These are phyloP conservation scores for Sclerotinia sclerotiorum DNA, from an alignment of 2,329 filamentous ascomycete species.

Conservation along the genomic window DNA sequence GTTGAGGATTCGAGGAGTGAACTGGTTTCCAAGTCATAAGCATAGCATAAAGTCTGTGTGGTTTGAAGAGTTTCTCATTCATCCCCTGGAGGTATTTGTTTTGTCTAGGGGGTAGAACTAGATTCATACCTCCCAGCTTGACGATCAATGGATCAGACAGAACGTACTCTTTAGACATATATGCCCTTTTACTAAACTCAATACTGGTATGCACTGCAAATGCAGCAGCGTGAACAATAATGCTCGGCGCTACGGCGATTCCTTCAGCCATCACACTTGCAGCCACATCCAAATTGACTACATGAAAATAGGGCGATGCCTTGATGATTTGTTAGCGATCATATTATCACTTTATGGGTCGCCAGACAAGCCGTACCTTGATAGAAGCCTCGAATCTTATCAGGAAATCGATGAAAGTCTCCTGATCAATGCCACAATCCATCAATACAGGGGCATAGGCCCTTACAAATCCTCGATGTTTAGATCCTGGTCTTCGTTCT, in stretches of 20 bases:
- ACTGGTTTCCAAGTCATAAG: conserved; percentile 55
- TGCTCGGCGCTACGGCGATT: conserved; percentile 41
- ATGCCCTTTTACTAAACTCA: conserved; percentile 18
- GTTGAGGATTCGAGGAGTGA: conserved; percentile 11
- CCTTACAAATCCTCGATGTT: conserved; percentile 51
- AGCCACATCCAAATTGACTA: conserved; percentile 44
- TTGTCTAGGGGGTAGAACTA: conserved; percentile 30
- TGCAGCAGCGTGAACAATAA: conserved; percentile 38
- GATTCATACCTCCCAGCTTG: conserved; percentile 25
- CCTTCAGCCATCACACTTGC: conserved; percentile 34
- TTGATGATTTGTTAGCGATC: conserved; percentile 39
- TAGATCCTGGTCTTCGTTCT: conserved; percentile 51
- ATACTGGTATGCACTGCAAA: conserved; percentile 20
- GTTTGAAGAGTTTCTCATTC: conserved; percentile 57
- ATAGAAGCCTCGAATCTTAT: conserved; percentile 45
- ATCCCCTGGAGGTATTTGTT: conserved; percentile 56
- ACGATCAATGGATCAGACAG: conserved; percentile 44
- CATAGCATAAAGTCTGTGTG: conserved; percentile 54
- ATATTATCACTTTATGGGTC: not conserved
- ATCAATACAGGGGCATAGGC: conserved; percentile 52
- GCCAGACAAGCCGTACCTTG: not conserved
- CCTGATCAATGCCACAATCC: conserved; percentile 49
- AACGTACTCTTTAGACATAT: conserved; percentile 31
- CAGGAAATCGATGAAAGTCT: conserved; percentile 51
- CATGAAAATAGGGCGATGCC: conserved; percentile 43